A percentile compares a stretch with the other conserved stretches of the same genome.
Evolutionary conservation across 164 flowering plant species (phyloP).

Genomic region (Nymphaea colorata): DNA sequence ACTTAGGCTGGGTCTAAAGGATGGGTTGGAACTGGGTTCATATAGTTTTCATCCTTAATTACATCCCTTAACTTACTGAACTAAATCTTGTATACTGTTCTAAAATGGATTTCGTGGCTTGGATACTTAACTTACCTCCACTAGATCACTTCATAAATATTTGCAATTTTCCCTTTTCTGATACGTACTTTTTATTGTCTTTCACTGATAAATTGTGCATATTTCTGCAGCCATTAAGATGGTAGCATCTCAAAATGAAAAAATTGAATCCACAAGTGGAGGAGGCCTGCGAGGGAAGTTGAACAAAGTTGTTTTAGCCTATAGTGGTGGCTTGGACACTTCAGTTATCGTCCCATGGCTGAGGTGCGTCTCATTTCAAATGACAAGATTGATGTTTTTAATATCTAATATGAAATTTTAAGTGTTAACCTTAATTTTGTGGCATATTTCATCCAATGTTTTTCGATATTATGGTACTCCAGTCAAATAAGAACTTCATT

Average conservation of each 20-base stretch:
- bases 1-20: background rate
- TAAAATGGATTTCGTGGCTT: too few species aligned
- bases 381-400: background rate
- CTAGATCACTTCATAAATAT: background rate
- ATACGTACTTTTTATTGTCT: background rate
- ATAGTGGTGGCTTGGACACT: constrained; percentile 96
- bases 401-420: background rate
- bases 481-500: background rate
- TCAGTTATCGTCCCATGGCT: constrained; percentile 98
- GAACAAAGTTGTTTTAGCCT: constrained; percentile 89
- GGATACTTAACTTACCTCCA: too few species aligned
- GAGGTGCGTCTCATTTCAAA: constrained; percentile 24
- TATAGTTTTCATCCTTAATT: background rate
- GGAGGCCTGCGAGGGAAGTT: constrained; percentile 55
- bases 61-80: background rate
- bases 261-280: constrained; percentile 19
- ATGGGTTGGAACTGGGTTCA: background rate
- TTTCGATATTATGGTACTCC: background rate
- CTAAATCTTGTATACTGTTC: too few species aligned
- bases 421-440: background rate
- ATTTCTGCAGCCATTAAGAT: constrained; percentile 40
- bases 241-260: constrained; percentile 28
- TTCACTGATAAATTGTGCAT: background rate
- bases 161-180: background rate
- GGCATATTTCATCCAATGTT: background rate